Conservation (phyloP, 495 filamentous ascomycete genomes). For the Xylaria grammica region DNA sequence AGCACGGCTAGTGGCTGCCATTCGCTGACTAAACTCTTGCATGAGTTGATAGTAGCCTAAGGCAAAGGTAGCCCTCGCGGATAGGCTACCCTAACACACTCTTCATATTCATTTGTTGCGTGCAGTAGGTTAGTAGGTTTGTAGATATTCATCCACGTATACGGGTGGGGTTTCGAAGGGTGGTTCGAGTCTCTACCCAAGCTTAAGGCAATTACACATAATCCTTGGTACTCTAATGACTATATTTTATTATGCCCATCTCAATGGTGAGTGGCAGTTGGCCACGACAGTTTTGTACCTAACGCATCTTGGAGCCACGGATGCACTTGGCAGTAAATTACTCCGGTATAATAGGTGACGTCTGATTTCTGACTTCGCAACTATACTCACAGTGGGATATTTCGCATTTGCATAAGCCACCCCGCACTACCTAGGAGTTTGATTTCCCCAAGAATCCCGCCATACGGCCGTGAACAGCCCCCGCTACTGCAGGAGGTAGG, state of each 20-base stretch:
- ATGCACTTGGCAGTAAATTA: too few species aligned
- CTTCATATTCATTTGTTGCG: neutral
- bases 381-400: neutral
- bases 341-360: too few species aligned
- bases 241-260: neutral
- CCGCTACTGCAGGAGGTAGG: neutral
- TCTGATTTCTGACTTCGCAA: too few species aligned
- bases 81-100: conserved; percentile 5
- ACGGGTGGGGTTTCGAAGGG: neutral
- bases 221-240: neutral
- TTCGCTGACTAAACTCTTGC: conserved; percentile 10
- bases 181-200: neutral
- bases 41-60: conserved; percentile 3
- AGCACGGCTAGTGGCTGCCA: neutral
- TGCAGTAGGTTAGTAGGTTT: neutral
- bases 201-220: neutral
- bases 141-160: neutral
- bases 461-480: neutral
- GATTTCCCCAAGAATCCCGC: neutral
- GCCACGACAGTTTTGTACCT: too few species aligned
- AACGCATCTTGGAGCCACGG: too few species aligned
- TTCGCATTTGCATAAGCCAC: too few species aligned
- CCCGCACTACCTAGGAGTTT: neutral
- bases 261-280: too few species aligned
- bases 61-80: neutral